phyloP scores from a whole-genome alignment of 768 basidiomycete genomes.

The Amanita jacksonii region DNA sequence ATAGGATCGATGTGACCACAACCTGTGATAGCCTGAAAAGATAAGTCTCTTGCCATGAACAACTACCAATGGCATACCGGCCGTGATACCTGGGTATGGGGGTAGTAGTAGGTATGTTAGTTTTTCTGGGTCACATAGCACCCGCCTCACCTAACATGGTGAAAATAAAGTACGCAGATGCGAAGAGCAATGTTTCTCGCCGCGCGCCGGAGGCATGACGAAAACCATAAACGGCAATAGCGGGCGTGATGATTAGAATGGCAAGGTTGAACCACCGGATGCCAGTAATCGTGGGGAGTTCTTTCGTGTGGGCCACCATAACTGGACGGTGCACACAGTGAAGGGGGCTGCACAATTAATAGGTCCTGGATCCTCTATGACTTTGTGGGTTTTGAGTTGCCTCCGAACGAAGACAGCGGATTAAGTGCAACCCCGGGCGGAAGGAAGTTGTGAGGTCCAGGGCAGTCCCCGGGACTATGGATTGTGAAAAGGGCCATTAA shows the following conservation, averaged over 20 bases:
- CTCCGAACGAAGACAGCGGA: too few relatives aligned
- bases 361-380: too few relatives aligned
- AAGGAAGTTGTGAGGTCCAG: too few relatives aligned
- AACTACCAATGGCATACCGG: conserved; percentile 21
- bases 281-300: conserved; percentile 42
- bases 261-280: conserved; percentile 73
- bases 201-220: conserved; percentile 35
- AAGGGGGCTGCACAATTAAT: too few relatives aligned
- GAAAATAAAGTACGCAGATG: conserved; percentile 67
- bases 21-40: conserved; percentile 61
- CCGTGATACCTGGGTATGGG: conserved; percentile 46
- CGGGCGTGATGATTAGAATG: conserved; percentile 62
- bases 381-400: too few relatives aligned
- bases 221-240: conserved; percentile 61
- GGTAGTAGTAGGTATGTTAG: too few relatives aligned
- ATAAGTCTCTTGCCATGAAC: not conserved
- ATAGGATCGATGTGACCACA: conserved; percentile 83
- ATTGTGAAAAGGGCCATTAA: too few relatives aligned
- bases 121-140: too few relatives aligned
- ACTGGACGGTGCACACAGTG: too few relatives aligned
- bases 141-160: conserved; percentile 68
- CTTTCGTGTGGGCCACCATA: too few relatives aligned
- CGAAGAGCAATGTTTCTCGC: conserved; percentile 49
- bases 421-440: too few relatives aligned
- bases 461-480: too few relatives aligned